Percentiles rank a stretch among this genome's conserved stretches.
Evolutionary conservation across 1,284 basidiomycete genomes (phyloP).

Genomic region (Hemileia vastatrix): DNA sequence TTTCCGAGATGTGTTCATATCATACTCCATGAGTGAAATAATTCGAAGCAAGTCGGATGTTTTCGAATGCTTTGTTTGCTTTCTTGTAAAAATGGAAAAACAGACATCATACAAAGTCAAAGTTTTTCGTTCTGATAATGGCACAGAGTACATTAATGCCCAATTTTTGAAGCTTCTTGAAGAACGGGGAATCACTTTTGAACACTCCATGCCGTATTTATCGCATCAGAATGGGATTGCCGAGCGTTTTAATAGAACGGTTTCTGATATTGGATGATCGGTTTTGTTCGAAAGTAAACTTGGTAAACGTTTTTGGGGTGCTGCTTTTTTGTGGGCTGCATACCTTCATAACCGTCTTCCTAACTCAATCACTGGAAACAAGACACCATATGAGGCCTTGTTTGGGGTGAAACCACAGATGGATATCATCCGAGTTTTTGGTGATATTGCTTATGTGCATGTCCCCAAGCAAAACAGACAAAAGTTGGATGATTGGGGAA

Average conservation of each 20-base stretch:
- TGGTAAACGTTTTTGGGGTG: conserved; percentile 1
- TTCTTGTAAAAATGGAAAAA: too few relatives aligned
- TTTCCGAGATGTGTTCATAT: too few relatives aligned
- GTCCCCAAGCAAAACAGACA: too few relatives aligned
- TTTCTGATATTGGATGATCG: conserved; percentile 11
- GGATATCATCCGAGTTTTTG: conserved; percentile 4
- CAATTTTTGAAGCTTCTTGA: neutral
- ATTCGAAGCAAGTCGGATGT: too few relatives aligned
- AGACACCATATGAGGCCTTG: neutral
- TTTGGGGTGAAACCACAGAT: neutral
- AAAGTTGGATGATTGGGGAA: too few relatives aligned
- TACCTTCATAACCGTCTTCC: neutral
- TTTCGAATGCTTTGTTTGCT: too few relatives aligned
- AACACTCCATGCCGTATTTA: conserved; percentile 3
- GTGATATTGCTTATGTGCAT: conserved; percentile 10
- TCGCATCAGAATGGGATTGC: conserved; percentile 24
- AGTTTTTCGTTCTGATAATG: conserved; percentile 1
- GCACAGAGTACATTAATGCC: neutral
- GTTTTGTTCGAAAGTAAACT: neutral
- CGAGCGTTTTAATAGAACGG: conserved; percentile 2
- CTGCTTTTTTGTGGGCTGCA: neutral
- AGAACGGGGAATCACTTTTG: conserved; percentile 7
- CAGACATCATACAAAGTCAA: neutral
- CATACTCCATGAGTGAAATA: too few relatives aligned
- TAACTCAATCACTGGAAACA: conserved; percentile 4